phyloP scores from a whole-genome alignment of 768 basidiomycete species.

The Erythrobasidium yunnanense region DNA sequence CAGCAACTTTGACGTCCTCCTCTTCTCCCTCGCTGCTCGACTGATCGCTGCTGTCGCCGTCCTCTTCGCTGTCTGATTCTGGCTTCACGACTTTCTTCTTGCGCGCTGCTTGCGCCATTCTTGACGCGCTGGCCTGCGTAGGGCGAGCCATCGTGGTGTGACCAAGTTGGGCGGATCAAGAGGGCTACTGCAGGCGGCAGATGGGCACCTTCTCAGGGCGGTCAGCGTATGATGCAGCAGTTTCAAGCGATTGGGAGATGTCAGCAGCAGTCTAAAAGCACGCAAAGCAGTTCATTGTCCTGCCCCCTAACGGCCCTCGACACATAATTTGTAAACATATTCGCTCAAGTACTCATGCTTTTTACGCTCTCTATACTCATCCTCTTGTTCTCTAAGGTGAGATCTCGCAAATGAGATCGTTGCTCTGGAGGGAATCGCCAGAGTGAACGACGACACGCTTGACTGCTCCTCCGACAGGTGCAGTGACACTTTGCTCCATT shows the following conservation, averaged over 20 bases:
- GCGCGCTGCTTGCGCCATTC: not conserved
- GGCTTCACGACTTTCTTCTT: not conserved
- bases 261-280: no score
- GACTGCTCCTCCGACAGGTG: conserved; percentile 91
- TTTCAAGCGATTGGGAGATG: no score
- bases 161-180: no score
- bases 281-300: no score
- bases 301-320: no score
- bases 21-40: not conserved
- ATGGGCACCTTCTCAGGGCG: no score
- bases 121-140: not conserved
- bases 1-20: not conserved
- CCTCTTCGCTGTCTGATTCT: not conserved
- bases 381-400: not conserved
- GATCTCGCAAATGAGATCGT: conserved; percentile 30
- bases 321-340: no score
- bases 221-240: no score
- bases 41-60: not conserved
- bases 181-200: no score
- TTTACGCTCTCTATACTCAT: not conserved
- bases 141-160: no score
- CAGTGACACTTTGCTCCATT: conserved; percentile 97
- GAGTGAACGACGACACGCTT: conserved; percentile 84
- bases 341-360: no score
- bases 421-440: conserved; percentile 52